Conservation (phyloP, 441 rosid species). For the Euphorbia celastroides region DNA sequence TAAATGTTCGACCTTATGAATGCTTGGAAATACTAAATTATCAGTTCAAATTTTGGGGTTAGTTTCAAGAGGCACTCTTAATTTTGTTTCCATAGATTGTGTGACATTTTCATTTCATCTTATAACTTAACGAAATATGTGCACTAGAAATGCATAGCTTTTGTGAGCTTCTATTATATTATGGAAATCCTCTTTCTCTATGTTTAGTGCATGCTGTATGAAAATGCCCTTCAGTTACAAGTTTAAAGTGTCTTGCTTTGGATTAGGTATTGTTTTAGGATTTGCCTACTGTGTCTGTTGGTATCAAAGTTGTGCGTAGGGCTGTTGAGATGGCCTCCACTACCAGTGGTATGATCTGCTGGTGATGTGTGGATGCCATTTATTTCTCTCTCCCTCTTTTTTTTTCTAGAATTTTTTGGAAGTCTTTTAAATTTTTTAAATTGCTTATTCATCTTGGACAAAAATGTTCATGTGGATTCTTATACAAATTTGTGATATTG, state of each 20-base stretch:
- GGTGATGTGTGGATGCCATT: not conserved
- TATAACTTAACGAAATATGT: not conserved
- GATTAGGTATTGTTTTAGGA: not conserved
- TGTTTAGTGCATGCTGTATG: not conserved
- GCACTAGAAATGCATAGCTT: not conserved
- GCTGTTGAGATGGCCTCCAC: conserved; percentile 5
- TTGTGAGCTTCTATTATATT: not conserved
- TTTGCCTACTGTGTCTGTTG: not conserved
- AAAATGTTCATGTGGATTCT: not conserved
- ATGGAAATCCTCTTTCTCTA: not conserved
- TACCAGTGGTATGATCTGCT: not conserved
- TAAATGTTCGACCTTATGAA: not conserved
- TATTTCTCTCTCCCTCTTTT: not conserved
- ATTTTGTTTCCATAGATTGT: not conserved
- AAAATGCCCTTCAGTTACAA: no score
- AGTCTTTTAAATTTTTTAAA: not conserved
- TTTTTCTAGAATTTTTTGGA: not conserved
- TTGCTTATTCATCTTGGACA: not conserved
- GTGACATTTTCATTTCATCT: not conserved
- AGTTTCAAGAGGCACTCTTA: no score
- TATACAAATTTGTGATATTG: not conserved
- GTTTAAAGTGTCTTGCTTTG: not conserved
- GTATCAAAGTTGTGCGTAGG: not conserved
- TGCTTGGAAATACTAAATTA: not conserved
- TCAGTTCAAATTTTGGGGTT: not conserved